phyloP scores from a whole-genome alignment of 1,284 basidiomycete genomes.

The Ganoderma boninense region DNA sequence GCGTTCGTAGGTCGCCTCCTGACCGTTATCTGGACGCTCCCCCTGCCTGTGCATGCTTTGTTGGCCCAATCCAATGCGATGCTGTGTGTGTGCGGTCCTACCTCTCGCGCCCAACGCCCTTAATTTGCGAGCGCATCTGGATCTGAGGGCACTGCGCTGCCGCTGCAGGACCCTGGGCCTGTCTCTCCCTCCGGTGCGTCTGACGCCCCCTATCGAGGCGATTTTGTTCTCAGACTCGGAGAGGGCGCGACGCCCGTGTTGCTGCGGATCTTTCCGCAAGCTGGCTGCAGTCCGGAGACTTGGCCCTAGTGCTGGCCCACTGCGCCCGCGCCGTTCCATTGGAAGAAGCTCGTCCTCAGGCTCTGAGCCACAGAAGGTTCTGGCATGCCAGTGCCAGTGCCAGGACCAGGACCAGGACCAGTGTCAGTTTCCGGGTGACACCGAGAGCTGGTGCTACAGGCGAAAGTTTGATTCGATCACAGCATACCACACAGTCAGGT shows the following conservation, averaged over 20 bases:
- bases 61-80: constrained; percentile 20
- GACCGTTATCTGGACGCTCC: constrained; percentile 34
- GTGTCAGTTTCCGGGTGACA: constrained; percentile 5
- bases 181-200: background rate
- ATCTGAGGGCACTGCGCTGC: background rate
- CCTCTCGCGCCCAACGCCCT: constrained; percentile 8
- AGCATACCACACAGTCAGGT: constrained; percentile 1
- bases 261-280: constrained; percentile 31
- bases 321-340: constrained; percentile 17
- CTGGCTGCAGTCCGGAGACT: constrained; percentile 1
- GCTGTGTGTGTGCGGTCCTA: constrained; percentile 9
- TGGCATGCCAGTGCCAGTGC: constrained; percentile 4
- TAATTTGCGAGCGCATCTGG: constrained; percentile 4
- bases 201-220: background rate
- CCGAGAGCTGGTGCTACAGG: constrained; percentile 15
- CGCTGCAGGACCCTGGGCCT: background rate
- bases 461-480: constrained; percentile 20
- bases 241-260: constrained; percentile 21
- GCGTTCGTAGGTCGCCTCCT: constrained; percentile 13
- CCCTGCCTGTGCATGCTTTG: constrained; percentile 21
- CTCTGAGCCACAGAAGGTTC: background rate
- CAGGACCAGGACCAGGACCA: background rate
- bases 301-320: constrained; percentile 13
- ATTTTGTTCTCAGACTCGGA: background rate
- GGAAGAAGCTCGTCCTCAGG: constrained; percentile 9